phyloP scores from a whole-genome alignment of 1,284 basidiomycete genomes.

The Sporisorium reilianum region DNA sequence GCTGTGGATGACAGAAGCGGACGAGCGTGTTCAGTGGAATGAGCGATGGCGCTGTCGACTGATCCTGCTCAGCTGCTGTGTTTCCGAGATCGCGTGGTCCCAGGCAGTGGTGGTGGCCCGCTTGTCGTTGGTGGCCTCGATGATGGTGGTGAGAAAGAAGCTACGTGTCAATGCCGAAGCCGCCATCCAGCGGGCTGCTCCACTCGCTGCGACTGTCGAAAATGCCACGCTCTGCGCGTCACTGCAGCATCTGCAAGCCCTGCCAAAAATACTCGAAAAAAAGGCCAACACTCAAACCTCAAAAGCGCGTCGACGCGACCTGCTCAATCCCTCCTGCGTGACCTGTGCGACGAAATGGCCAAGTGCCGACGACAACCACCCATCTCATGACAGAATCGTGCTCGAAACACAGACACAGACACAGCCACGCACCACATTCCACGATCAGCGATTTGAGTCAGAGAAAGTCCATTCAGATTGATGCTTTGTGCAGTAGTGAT shows the following conservation, averaged over 20 bases:
- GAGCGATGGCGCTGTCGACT: neutral
- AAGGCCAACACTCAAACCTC: neutral
- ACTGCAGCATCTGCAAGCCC: constrained; percentile 8
- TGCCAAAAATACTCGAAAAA: constrained; percentile 3
- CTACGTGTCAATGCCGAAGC: neutral
- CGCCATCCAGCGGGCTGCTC: neutral
- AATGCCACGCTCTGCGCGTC: constrained; percentile 1
- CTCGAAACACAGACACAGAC: no score
- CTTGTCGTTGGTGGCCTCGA: no score
- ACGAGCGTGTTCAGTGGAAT: neutral
- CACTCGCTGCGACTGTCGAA: neutral
- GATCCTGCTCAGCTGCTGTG: neutral
- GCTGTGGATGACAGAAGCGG: neutral
- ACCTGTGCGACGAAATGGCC: neutral
- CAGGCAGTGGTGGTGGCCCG: no score
- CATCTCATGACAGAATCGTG: no score
- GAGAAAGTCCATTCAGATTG: constrained; percentile 45
- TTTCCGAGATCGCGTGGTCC: no score
- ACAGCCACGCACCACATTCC: neutral
- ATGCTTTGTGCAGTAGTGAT: constrained; percentile 48
- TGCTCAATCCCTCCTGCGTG: constrained; percentile 3
- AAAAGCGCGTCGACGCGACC: constrained; percentile 44
- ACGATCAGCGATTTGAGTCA: neutral
- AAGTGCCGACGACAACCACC: no score
- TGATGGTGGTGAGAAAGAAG: constrained; percentile 1